A percentile compares a stretch with the other conserved stretches of the same genome.
phyloP scores from a whole-genome alignment of 805 yeast genomes.

The Sugiyamaella boreocaroliniensis region DNA sequence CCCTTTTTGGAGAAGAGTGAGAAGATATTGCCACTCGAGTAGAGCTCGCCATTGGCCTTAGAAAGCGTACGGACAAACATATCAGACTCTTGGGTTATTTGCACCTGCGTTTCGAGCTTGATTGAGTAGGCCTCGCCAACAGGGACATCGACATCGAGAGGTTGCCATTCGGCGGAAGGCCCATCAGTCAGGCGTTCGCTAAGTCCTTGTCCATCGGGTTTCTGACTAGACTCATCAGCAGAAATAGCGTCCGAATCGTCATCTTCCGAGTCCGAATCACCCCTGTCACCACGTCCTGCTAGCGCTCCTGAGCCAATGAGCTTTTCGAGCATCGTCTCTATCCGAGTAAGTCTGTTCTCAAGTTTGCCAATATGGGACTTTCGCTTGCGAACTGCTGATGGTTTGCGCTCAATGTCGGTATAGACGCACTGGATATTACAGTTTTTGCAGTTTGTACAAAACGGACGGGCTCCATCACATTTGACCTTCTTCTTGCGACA shows the following conservation, averaged over 20 bases:
- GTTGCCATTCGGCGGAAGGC: conserved; percentile 2
- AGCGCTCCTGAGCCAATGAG: conserved; percentile 6
- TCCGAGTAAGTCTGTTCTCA: conserved; percentile 23
- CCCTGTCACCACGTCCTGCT: conserved; percentile 3
- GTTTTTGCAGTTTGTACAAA: conserved; percentile 70
- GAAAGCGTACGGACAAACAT: conserved; percentile 10
- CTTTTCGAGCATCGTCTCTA: conserved; percentile 24
- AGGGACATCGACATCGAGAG: conserved; percentile 9
- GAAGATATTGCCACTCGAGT: conserved; percentile 19
- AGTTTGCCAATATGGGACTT: conserved; percentile 10
- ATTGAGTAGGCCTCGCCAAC: conserved; percentile 7
- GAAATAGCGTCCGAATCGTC: conserved; percentile 5
- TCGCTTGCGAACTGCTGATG: conserved; percentile 15
- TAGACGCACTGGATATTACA: conserved; percentile 67
- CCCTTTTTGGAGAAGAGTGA: conserved; percentile 40
- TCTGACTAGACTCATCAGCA: conserved; percentile 1
- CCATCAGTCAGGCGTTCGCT: neutral
- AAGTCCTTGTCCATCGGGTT: conserved; percentile 7
- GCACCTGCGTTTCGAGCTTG: neutral
- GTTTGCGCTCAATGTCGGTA: conserved; percentile 17
- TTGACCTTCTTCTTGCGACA: conserved; percentile 68
- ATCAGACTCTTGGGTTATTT: conserved; percentile 8
- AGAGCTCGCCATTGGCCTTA: conserved; percentile 8
- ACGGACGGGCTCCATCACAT: conserved; percentile 61
- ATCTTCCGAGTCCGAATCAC: conserved; percentile 7